These are phyloP conservation scores for Colletotrichum sp. DNA, from an alignment of 2,329 filamentous ascomycete genomes.

Conservation along the genomic window DNA sequence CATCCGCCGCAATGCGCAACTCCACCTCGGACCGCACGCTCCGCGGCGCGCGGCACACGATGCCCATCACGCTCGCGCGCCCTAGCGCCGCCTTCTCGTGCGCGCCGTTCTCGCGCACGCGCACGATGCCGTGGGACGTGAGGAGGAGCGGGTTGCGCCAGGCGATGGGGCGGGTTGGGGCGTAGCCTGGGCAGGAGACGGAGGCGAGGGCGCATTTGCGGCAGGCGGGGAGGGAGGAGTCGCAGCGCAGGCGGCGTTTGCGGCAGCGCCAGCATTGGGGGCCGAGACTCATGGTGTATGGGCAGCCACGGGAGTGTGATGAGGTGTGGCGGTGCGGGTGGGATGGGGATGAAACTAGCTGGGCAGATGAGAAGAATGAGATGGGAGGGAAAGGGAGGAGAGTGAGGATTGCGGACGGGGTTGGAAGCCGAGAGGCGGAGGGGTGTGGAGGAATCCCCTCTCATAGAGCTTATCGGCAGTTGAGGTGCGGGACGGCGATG, in stretches of 20 bases:
- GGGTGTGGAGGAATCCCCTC: neutral
- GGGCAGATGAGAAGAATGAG: too few species aligned
- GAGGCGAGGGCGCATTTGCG: neutral
- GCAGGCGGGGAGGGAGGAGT: constrained; percentile 1
- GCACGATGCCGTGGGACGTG: neutral
- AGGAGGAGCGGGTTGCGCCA: neutral
- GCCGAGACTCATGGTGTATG: neutral
- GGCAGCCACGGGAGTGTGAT: too few species aligned
- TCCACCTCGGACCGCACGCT: neutral
- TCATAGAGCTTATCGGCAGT: neutral
- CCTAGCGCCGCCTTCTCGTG: neutral
- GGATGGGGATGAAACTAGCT: neutral
- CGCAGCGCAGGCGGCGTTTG: neutral
- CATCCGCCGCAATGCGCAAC: neutral
- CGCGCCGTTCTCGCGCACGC: neutral
- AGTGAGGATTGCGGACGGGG: neutral
- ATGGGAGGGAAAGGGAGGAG: too few species aligned
- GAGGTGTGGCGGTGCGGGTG: too few species aligned
- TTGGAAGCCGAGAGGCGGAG: neutral
- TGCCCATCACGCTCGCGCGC: neutral
- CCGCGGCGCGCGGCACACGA: neutral
- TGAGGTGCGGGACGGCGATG: neutral
- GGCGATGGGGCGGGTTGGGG: neutral
- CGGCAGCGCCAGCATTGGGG: constrained; percentile 6
- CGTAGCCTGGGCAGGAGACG: neutral